Evolutionary conservation across 176 grass and related monocot species (phyloP).

Genomic region (Themeda triandra): DNA sequence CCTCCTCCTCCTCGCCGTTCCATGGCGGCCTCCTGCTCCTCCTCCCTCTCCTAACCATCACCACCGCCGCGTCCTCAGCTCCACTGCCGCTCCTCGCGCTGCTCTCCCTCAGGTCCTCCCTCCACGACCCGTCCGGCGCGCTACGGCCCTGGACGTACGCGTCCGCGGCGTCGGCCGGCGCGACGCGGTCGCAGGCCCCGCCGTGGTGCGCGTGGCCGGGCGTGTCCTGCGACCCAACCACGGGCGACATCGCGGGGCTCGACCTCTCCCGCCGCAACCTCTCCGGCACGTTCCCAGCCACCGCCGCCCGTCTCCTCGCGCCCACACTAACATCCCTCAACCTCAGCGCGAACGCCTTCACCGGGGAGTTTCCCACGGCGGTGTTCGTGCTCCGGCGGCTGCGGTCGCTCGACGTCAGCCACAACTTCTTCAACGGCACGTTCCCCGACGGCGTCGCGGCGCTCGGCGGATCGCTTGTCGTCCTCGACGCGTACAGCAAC

Average conservation of each 20-base stretch:
- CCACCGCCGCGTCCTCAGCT: slow-evolving; percentile 34
- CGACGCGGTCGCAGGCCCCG: slow-evolving; percentile 22
- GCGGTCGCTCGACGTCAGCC: too few relatives aligned
- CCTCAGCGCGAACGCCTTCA: slow-evolving; percentile 71
- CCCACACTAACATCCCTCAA: slow-evolving; percentile 63
- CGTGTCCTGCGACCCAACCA: slow-evolving; percentile 48
- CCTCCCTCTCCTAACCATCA: slow-evolving; percentile 37
- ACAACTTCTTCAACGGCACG: slow-evolving; percentile 73
- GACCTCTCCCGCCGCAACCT: too few relatives aligned
- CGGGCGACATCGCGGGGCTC: slow-evolving; percentile 44
- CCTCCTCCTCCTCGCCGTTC: background rate
- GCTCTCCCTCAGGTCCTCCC: slow-evolving; percentile 59
- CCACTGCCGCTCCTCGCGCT: slow-evolving; percentile 63
- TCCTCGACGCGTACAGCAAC: slow-evolving; percentile 79
- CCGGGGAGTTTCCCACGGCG: slow-evolving; percentile 35
- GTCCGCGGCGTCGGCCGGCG: slow-evolving; percentile 11
- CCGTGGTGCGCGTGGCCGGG: slow-evolving; percentile 87
- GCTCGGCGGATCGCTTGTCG: slow-evolving; percentile 31
- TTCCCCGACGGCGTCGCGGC: slow-evolving; percentile 46
- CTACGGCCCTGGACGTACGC: slow-evolving; percentile 69
- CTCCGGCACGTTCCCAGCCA: slow-evolving; percentile 54
- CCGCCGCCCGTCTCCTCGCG: slow-evolving; percentile 53
- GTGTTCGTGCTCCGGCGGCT: slow-evolving; percentile 61
- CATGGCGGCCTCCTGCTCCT: slow-evolving; percentile 10
- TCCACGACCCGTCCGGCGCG: slow-evolving; percentile 49